Evolutionary conservation across 805 yeast genomes (phyloP).

Genomic region (Vanderwaltozyma polyspora): DNA sequence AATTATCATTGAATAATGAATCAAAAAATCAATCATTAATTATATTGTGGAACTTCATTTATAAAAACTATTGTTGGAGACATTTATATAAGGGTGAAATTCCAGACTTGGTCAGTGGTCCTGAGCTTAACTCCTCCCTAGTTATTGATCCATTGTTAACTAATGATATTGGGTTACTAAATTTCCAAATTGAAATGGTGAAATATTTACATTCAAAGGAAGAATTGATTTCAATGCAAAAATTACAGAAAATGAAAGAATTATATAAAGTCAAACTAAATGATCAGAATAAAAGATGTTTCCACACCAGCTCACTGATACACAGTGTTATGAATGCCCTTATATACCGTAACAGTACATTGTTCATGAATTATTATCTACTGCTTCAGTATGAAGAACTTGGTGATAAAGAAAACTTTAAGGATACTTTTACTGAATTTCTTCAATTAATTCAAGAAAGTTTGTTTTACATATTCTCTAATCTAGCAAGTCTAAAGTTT

Average conservation of each 20-base stretch:
- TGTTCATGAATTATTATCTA: constrained; percentile 16
- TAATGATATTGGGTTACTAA: constrained; percentile 12
- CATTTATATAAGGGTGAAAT: constrained; percentile 21
- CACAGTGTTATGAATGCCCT: constrained; percentile 20
- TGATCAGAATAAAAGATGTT: constrained; percentile 17
- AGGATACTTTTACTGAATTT: constrained; percentile 14
- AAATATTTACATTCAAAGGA: constrained; percentile 21
- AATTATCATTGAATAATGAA: constrained; percentile 19
- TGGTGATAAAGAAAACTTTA: constrained; percentile 11
- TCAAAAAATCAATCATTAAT: constrained; percentile 14
- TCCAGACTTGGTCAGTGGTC: constrained; percentile 14
- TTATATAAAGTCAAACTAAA: constrained; percentile 10
- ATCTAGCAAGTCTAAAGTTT: constrained; percentile 21
- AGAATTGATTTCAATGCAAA: constrained; percentile 13
- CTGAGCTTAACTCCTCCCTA: constrained; percentile 12
- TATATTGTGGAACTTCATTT: constrained; percentile 23
- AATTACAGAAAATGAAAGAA: constrained; percentile 11
- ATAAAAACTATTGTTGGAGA: constrained; percentile 22
- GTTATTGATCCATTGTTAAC: constrained; percentile 19
- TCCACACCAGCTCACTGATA: constrained; percentile 14
- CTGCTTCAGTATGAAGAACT: constrained; percentile 18
- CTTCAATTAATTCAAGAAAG: constrained; percentile 20
- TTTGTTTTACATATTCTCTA: constrained; percentile 23
- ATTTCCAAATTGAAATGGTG: constrained; percentile 16
- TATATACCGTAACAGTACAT: constrained; percentile 19